Evolutionary conservation across 208 protist genomes (phyloP).

Genomic region (Crithidia brevicula): DNA sequence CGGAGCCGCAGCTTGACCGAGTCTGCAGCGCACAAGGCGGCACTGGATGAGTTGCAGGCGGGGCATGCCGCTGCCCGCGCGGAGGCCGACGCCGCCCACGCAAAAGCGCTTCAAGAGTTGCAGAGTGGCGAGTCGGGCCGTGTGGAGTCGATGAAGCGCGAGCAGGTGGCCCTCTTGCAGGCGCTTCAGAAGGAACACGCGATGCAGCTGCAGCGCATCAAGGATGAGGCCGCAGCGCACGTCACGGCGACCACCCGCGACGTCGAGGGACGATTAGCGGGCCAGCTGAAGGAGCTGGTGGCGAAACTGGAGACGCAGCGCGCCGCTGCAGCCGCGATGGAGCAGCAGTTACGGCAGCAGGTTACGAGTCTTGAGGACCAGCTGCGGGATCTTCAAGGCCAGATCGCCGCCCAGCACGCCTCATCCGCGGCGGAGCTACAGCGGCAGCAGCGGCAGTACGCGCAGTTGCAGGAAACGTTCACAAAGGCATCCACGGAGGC

Average conservation of each 20-base stretch:
- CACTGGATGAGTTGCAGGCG: conserved; percentile 26
- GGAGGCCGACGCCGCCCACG: conserved; percentile 21
- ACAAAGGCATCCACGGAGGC: conserved; percentile 21
- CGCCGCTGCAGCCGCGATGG: conserved; percentile 12
- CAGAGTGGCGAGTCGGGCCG: conserved; percentile 12
- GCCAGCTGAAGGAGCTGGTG: conserved; percentile 7
- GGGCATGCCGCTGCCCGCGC: conserved; percentile 15
- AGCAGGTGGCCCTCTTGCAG: conserved; percentile 25
- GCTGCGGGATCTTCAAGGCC: conserved; percentile 20
- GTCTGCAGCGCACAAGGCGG: conserved; percentile 14
- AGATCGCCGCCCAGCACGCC: conserved; percentile 18
- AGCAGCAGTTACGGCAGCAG: conserved; percentile 28
- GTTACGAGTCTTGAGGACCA: conserved; percentile 26
- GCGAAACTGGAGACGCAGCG: conserved; percentile 15
- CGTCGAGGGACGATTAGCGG: conserved; percentile 17
- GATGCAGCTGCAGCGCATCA: conserved; percentile 20
- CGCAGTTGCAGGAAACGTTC: conserved; percentile 26
- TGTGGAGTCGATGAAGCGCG: conserved; percentile 4
- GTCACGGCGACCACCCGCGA: background rate
- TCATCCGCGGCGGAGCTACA: conserved; percentile 6
- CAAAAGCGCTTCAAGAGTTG: conserved; percentile 17
- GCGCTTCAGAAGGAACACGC: conserved; percentile 29
- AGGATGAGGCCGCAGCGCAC: conserved; percentile 2
- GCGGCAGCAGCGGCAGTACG: conserved; percentile 23
- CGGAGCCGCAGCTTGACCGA: conserved; percentile 9